phyloP scores from a whole-genome alignment of 768 basidiomycete species.

The Asterophora parasitica region DNA sequence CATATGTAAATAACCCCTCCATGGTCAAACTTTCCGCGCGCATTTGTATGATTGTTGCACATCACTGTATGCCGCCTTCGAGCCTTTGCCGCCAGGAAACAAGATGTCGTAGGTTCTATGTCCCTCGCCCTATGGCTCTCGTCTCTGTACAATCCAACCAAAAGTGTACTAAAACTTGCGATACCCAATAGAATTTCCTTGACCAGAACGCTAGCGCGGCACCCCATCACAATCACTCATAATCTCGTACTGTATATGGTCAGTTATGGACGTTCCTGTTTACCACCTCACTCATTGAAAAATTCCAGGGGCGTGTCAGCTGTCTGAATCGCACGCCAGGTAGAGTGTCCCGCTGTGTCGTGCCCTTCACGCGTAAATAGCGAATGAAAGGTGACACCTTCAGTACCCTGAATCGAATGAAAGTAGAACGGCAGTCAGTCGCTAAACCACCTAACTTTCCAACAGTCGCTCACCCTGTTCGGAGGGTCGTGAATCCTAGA shows the following conservation, averaged over 20 bases:
- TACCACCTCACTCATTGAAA: conserved; percentile 55
- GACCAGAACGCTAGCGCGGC: too few relatives aligned
- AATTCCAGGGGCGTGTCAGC: conserved; percentile 56
- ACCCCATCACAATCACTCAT: too few relatives aligned
- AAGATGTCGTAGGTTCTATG: conserved; percentile 2
- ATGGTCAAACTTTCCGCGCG: not conserved
- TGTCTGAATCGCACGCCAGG: conserved; percentile 64
- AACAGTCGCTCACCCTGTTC: conserved; percentile 48
- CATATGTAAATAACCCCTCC: conserved; percentile 5
- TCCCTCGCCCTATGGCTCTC: not conserved
- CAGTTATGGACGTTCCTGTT: not conserved
- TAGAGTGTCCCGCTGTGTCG: conserved; percentile 14
- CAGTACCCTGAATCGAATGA: conserved; percentile 41
- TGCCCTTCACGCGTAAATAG: conserved; percentile 54
- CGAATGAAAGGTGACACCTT: conserved; percentile 69
- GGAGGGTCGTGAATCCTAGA: conserved; percentile 71
- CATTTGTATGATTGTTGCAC: conserved; percentile 5
- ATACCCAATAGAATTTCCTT: conserved; percentile 5
- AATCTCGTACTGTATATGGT: not conserved
- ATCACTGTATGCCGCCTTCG: not conserved
- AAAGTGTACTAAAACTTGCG: conserved; percentile 3
- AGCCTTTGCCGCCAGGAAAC: not conserved
- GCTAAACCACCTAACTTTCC: not conserved
- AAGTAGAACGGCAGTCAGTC: too few relatives aligned
- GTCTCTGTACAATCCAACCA: conserved; percentile 11